phyloP scores from a whole-genome alignment of 345 rosid genomes.

The Brassica cretica region DNA sequence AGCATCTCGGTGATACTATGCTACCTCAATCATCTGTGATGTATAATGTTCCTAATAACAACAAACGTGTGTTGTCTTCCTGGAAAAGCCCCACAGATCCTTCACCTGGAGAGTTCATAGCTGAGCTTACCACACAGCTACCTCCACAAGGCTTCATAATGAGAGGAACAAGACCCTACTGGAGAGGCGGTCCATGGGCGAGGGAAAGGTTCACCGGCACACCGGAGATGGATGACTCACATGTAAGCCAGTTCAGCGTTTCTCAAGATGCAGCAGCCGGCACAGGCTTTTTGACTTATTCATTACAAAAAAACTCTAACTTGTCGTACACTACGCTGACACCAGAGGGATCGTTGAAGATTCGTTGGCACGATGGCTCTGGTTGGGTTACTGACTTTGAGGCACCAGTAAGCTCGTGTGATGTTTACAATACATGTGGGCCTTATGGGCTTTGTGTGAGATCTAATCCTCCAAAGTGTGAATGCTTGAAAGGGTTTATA shows the following conservation, averaged over 20 bases:
- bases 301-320: conserved; percentile 27
- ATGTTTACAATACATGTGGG: conserved; percentile 35
- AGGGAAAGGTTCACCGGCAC: conserved; percentile 32
- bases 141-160: conserved; percentile 37
- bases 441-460: conserved; percentile 33
- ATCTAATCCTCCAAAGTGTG: conserved; percentile 34
- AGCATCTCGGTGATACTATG: conserved; percentile 39
- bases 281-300: conserved; percentile 31
- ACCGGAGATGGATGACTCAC: conserved; percentile 35
- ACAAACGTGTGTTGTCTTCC: conserved; percentile 29
- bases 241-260: conserved; percentile 28
- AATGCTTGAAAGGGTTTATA: conserved; percentile 41
- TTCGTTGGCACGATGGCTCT: conserved; percentile 30
- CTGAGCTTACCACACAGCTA: conserved; percentile 36
- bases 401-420: conserved; percentile 31
- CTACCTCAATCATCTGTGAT: conserved; percentile 29
- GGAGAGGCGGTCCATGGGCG: conserved; percentile 43
- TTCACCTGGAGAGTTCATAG: conserved; percentile 35
- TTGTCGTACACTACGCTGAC: conserved; percentile 29
- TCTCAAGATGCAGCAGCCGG: conserved; percentile 34
- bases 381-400: conserved; percentile 35
- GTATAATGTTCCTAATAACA: conserved; percentile 23
- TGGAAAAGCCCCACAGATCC: conserved; percentile 38
- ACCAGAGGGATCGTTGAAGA: conserved; percentile 36
- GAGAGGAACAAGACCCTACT: conserved; percentile 33